Conservation (phyloP, 495 filamentous ascomycete genomes). For the Aspergillus bridgeri region DNA sequence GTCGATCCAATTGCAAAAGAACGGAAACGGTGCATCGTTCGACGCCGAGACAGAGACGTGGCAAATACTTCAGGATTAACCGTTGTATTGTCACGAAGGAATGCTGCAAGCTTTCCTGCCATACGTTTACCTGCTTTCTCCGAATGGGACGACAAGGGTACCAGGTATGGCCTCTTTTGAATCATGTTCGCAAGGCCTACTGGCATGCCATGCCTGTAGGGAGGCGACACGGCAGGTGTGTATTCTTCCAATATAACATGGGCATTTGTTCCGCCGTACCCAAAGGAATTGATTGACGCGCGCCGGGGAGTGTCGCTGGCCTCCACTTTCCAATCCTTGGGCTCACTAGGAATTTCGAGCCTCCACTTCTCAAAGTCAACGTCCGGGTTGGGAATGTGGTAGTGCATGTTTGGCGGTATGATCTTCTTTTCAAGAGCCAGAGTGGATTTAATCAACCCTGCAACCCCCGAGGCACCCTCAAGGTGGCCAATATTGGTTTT, state of each 20-base stretch:
- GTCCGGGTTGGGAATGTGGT: neutral
- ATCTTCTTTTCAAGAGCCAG: conserved; percentile 43
- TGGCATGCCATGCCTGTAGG: neutral
- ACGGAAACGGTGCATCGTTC: neutral
- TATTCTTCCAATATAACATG: conserved; percentile 21
- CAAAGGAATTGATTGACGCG: neutral
- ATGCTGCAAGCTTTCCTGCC: conserved; percentile 4
- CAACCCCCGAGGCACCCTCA: conserved; percentile 36
- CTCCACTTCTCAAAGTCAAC: conserved; percentile 37
- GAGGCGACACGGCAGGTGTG: neutral
- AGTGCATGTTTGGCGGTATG: conserved; percentile 43
- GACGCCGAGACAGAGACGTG: neutral
- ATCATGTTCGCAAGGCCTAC: neutral
- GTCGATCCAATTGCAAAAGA: neutral
- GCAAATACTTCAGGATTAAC: neutral
- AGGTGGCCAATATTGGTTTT: conserved; percentile 45
- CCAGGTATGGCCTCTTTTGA: neutral
- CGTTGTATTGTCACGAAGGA: conserved; percentile 6
- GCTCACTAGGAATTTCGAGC: conserved; percentile 1
- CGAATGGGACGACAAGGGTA: neutral
- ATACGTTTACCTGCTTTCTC: neutral
- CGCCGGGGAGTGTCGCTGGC: neutral
- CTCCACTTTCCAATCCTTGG: conserved; percentile 7
- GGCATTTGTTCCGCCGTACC: conserved; percentile 19
- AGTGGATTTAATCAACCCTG: conserved; percentile 52